Evolutionary conservation across 2,329 filamentous ascomycete species (phyloP).

Genomic region (Sporothrix brasiliensis): DNA sequence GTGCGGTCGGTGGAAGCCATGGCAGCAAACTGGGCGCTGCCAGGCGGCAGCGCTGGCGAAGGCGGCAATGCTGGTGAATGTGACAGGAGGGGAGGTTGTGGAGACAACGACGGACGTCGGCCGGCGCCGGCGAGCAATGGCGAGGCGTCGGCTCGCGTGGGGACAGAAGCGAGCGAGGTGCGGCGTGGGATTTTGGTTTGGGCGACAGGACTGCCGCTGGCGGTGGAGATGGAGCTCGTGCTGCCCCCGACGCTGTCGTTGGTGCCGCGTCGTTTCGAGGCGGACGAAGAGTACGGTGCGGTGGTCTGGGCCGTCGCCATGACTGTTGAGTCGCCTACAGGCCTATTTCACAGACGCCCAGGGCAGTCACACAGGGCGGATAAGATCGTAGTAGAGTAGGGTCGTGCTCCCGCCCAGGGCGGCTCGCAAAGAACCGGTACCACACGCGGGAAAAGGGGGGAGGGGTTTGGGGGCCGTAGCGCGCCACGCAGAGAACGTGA

Average conservation of each 20-base stretch:
- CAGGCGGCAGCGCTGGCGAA: background rate
- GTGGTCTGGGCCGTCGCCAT: slow-evolving; percentile 29
- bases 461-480: background rate
- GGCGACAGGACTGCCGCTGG: slow-evolving; percentile 34
- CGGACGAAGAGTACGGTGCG: background rate
- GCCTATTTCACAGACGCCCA: background rate
- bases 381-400: no score
- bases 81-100: slow-evolving; percentile 48
- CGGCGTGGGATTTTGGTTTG: slow-evolving; percentile 49
- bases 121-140: slow-evolving; percentile 57
- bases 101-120: slow-evolving; percentile 56
- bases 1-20: slow-evolving; percentile 57
- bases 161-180: slow-evolving; percentile 67
- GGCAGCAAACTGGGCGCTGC: slow-evolving; percentile 45
- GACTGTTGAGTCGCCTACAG: slow-evolving; percentile 14
- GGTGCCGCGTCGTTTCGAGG: slow-evolving; percentile 9
- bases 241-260: slow-evolving; percentile 44
- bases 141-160: slow-evolving; percentile 54
- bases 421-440: background rate
- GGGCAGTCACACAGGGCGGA: no score
- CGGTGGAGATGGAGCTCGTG: slow-evolving; percentile 40
- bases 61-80: slow-evolving; percentile 44
- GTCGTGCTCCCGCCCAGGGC: slow-evolving; percentile 6
- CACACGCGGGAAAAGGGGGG: background rate
- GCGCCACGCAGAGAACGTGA: background rate